Percentiles rank a stretch among this genome's conserved stretches.
Evolutionary conservation across 2,329 filamentous ascomycete species (phyloP).

Genomic region (Fusarium pilosicola): DNA sequence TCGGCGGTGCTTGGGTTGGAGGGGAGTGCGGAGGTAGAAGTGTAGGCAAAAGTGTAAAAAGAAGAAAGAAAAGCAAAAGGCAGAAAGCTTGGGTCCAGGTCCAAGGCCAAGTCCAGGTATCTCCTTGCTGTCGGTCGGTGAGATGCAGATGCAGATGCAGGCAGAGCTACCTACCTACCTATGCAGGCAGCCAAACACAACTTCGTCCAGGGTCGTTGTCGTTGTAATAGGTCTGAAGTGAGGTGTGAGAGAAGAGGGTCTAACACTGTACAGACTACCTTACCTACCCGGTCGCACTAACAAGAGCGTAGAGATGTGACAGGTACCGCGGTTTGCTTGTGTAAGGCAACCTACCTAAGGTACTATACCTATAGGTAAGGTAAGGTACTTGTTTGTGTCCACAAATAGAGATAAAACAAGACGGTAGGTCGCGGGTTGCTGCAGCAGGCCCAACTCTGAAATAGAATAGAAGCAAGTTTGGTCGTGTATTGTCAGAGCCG

Average conservation of each 20-base stretch:
- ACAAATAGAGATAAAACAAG: slow-evolving; percentile 1
- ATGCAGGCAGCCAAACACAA: slow-evolving; percentile 28
- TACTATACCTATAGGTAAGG: background rate
- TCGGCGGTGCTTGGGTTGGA: slow-evolving; percentile 12
- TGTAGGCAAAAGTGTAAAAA: slow-evolving; percentile 29
- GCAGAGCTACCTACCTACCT: background rate
- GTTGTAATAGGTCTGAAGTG: slow-evolving; percentile 24
- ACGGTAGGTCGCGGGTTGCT: slow-evolving; percentile 5
- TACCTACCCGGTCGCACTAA: slow-evolving; percentile 11
- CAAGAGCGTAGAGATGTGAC: background rate
- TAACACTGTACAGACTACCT: slow-evolving; percentile 18
- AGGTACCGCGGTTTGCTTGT: slow-evolving; percentile 15
- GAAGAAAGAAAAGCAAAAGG: background rate
- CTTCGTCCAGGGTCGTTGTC: slow-evolving; percentile 33
- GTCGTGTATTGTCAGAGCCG: background rate
- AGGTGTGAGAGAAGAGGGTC: slow-evolving; percentile 34
- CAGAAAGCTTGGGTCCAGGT: slow-evolving; percentile 10
- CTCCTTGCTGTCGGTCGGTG: slow-evolving; percentile 29
- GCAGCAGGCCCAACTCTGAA: slow-evolving; percentile 8
- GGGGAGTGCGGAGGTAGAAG: slow-evolving; percentile 17
- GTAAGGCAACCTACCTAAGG: background rate
- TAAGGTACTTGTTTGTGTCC: slow-evolving; percentile 12
- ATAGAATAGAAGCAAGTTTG: slow-evolving; percentile 1
- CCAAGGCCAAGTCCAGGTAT: background rate
- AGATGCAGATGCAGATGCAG: slow-evolving; percentile 39